Evolutionary conservation across 306 rosid species (phyloP), one percentile per base, ranked within the genome.

Genomic region (Astragalus membranaceus): DNA sequence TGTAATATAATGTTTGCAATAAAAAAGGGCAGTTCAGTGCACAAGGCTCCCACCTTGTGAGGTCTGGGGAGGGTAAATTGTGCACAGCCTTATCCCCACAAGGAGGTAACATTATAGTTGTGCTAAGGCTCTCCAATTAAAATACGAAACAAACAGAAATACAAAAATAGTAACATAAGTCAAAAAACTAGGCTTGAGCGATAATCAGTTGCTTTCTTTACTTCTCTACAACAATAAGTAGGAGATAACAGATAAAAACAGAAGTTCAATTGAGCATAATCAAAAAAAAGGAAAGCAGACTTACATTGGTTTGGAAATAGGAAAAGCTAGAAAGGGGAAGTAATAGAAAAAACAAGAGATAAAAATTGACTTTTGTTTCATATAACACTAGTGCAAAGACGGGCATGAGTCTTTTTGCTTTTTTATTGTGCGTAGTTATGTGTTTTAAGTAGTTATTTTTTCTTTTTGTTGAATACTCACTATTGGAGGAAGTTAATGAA

Each of bases 151-250:
- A 32, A 67, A 4, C 77, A 7, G 43, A 71, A 14, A 46, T n/a
- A 29, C 11, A 8, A 41, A 57, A 12, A 10, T 30, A 43, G 42
- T 37, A 20, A 44, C n/a, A 11, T n/a, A 55, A 30, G 46, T 47
- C 26, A 60, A 60, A 61, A 53, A 5, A 49, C 46, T 44, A 57
- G 49, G 13, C 7, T 72, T 26, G 20, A 66, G 58, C 58, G 8
- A 60, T 52, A 73, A 41, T 46, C 37, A 50, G 44, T 52, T 42
- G 29, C 50, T 69, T 35, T 37, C 26, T 46, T 13, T 13, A 48
- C 5, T 67, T 55, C 41, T 47, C 64, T 64, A 16, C 5, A 23
- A 54, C 54, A 78, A 55, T 11, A 77, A 70, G 67, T 32, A 30
- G 70, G 44, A 26, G 43, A 47, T 50, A 7, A 10, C 20, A 33